Evolutionary conservation across 106 monocot species (phyloP), one percentile per base, ranked within the genome.

Genomic region (Alisma plantagoaquatica): DNA sequence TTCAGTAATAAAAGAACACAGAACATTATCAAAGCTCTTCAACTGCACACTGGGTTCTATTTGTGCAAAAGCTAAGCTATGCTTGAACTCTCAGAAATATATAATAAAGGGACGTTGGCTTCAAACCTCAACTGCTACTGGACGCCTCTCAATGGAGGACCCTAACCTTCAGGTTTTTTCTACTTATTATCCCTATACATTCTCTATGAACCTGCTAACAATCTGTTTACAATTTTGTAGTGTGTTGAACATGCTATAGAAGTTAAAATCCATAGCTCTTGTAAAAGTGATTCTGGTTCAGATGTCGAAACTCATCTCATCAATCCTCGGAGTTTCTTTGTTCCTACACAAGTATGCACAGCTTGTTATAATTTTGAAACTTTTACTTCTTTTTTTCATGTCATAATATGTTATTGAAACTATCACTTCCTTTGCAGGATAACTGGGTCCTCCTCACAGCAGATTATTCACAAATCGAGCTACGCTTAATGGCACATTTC

Each of bases 401-500:
- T 56, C 46, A 32, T n/a, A n/a, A n/a, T n/a, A n/a, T n/a, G n/a
- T n/a, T n/a, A n/a, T n/a, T n/a, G n/a, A n/a, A n/a, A n/a, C n/a
- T n/a, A n/a, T n/a, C n/a, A n/a, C n/a, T n/a, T 44, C 14, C 26
- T 16, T 59, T 23, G 45, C 72, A 96, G 96, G 98, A 98, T 1
- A 85, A 82, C 24, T 98, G 89, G 98, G 49, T 86, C 65, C 22
- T 98, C n/a, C 59, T 98, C 29, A 85, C 82, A 20, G 89, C 98
- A 62, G 98, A 98, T 57, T 98, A 98, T 63, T 98, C 89, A 19
- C 98, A 90, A 33, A 90, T 98, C 65, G 98, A 98, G 61, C 59
- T 98, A 16, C 72, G 98, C 41, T 46, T 98, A 44, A 84, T 98
- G 98, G 85, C 98, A 62, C 98, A 98, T 74, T 98, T 98, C 30